Base-by-base conservation (phyloP, 2,329 filamentous ascomycete species). In the Pseudofabraea citricarpa region DNA sequence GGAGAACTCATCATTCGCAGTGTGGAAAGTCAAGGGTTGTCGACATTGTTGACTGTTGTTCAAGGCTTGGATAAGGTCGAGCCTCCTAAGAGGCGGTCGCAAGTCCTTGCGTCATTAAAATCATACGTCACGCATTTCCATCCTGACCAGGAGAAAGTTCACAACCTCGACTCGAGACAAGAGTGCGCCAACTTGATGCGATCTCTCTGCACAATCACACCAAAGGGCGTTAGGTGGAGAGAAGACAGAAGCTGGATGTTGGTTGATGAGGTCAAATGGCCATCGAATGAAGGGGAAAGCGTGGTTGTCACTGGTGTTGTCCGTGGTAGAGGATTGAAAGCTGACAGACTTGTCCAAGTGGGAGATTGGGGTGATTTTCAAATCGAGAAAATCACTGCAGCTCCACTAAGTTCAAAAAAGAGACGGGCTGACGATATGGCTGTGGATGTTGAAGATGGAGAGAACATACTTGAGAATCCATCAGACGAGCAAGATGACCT, bases 211-310 rank as follows among this genome's bases (percentile, higher is more conserved):
- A 95, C 83, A 51, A 89, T 86, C 26, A 90, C 85, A 33, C 91
- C 93, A 9, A 97, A 95, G 69, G 93, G 93, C 1, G 79, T 98
- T n/a, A 74, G 84, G 50, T 98, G 93, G 93, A 81, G 93, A 56
- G 93, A 98, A 41, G 89, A 95, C 52, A 79, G 93, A 54, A 95
- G 90, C 56, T 98, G 93, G 87, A 88, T 98, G 84, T 70, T 95
- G 45, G 80, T 91, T 4, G 93, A 98, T 52, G 78, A 90, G 21
- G 72, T 95, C 41, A 69, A 78, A 54, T 95, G 90, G 75, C 75
- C 79, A 9, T 73, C 78, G 21, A 72, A 68, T 4, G 73, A 74
- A 9, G 71, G 74, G 1, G 74, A 77, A n/a, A 70, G 81, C 32
- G 85, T 88, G 7, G 70, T 90, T 6, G 61, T 98, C 32, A 94